Conservation (phyloP, 1,139 yeast genomes). For the Lodderomyces elongisporus region DNA sequence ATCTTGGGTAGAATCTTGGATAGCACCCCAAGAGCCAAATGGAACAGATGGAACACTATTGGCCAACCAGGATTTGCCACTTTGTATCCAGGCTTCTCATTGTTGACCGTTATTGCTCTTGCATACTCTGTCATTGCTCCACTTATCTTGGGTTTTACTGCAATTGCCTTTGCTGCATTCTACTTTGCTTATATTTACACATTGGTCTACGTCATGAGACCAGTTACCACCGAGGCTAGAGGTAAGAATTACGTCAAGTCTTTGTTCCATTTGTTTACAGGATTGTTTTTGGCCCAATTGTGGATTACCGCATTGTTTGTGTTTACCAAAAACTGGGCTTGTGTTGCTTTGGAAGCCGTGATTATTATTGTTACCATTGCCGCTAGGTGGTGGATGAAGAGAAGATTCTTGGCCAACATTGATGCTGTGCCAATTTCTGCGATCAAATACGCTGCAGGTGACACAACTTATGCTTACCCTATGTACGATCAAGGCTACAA, state of each 20-base stretch:
- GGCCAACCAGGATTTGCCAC: constrained; percentile 41
- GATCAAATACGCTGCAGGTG: constrained; percentile 55
- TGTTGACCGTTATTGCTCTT: constrained; percentile 35
- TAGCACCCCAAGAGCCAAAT: constrained; percentile 44
- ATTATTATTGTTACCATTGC: constrained; percentile 47
- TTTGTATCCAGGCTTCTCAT: constrained; percentile 37
- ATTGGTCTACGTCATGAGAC: constrained; percentile 52
- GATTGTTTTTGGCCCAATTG: constrained; percentile 61
- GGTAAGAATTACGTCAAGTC: constrained; percentile 68
- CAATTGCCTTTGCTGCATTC: constrained; percentile 39
- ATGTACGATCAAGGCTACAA: constrained; percentile 56
- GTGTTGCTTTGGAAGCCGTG: constrained; percentile 59
- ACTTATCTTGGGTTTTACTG: constrained; percentile 44
- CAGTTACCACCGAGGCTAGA: constrained; percentile 49
- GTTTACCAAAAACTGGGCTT: constrained; percentile 70
- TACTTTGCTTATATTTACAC: constrained; percentile 61
- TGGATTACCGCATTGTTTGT: constrained; percentile 65
- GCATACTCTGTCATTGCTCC: constrained; percentile 42
- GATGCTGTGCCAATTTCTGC: constrained; percentile 76
- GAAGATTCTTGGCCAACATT: constrained; percentile 54
- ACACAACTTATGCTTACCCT: constrained; percentile 44
- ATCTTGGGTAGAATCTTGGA: constrained; percentile 44
- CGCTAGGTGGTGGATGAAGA: constrained; percentile 53
- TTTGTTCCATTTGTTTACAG: constrained; percentile 60
- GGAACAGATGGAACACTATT: constrained; percentile 40